phyloP scores from a whole-genome alignment of 306 rosid species.

The Lathyrus oleraceus region DNA sequence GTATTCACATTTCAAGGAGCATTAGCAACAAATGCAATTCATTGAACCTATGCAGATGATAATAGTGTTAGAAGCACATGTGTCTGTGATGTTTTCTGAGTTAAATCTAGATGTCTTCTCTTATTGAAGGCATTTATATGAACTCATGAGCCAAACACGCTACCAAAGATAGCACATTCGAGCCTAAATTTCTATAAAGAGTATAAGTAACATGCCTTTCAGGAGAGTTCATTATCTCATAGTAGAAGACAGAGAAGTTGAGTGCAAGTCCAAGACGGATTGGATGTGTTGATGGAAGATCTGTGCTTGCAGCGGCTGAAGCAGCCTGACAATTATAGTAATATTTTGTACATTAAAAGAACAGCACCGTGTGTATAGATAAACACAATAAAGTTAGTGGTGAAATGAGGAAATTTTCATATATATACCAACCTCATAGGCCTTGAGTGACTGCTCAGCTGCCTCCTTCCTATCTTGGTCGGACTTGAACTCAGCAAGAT shows the following conservation, averaged over 20 bases:
- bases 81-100: not conserved
- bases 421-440: slow-evolving; percentile 62
- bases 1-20: slow-evolving; percentile 14
- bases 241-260: slow-evolving; percentile 92
- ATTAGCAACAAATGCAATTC: slow-evolving; percentile 12
- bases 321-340: slow-evolving; percentile 58
- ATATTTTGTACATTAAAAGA: slow-evolving; percentile 30
- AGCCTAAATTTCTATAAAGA: not conserved
- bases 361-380: not conserved
- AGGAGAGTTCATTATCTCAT: slow-evolving; percentile 93
- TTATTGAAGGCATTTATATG: not conserved
- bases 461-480: slow-evolving; percentile 66
- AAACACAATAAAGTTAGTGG: not conserved
- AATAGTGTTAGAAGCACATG: slow-evolving; percentile 11
- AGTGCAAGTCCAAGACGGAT: slow-evolving; percentile 98
- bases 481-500: slow-evolving; percentile 70
- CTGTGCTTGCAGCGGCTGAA: slow-evolving; percentile 71
- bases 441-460: slow-evolving; percentile 62
- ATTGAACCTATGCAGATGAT: slow-evolving; percentile 7
- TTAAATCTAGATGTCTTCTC: not conserved
- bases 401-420: slow-evolving; percentile 1
- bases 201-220: slow-evolving; percentile 55
- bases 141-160: not conserved
- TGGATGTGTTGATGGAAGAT: slow-evolving; percentile 92
- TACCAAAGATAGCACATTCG: not conserved